phyloP scores from a whole-genome alignment of 2,329 filamentous ascomycete species.

The Cladosporium sp. region DNA sequence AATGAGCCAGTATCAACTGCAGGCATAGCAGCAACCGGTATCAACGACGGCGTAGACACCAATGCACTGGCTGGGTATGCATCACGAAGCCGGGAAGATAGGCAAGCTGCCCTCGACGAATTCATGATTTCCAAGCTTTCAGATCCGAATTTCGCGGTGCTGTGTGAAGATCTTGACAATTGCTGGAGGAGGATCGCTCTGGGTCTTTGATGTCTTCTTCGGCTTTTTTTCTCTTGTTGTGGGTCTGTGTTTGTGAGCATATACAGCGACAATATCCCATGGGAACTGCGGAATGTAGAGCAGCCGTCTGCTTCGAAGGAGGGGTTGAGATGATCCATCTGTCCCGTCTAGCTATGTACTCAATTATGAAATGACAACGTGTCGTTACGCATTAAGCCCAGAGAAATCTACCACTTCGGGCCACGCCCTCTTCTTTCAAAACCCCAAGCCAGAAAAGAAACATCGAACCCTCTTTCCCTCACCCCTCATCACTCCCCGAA shows the following conservation, averaged over 20 bases:
- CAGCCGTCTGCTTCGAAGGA: no score
- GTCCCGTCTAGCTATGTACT: neutral
- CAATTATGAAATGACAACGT: neutral
- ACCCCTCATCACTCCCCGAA: slow-evolving; percentile 25
- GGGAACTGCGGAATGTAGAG: no score
- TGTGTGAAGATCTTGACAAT: slow-evolving; percentile 49
- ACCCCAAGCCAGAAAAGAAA: no score
- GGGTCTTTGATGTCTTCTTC: slow-evolving; percentile 30
- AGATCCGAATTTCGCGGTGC: slow-evolving; percentile 45
- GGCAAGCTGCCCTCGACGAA: slow-evolving; percentile 43
- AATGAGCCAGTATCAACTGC: neutral
- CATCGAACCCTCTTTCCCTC: no score
- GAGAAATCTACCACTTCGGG: no score
- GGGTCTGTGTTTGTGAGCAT: neutral
- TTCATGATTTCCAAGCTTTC: slow-evolving; percentile 50
- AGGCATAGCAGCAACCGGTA: slow-evolving; percentile 3
- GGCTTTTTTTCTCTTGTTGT: neutral
- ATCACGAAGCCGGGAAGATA: slow-evolving; percentile 36
- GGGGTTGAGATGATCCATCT: neutral
- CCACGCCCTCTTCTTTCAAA: no score
- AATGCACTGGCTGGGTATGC: slow-evolving; percentile 35
- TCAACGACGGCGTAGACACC: slow-evolving; percentile 13
- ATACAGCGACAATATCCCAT: neutral
- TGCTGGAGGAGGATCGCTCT: slow-evolving; percentile 48
- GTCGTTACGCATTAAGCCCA: neutral